Conservation (phyloP, 2,329 filamentous ascomycete species). For the Aspergillus awamori region DNA sequence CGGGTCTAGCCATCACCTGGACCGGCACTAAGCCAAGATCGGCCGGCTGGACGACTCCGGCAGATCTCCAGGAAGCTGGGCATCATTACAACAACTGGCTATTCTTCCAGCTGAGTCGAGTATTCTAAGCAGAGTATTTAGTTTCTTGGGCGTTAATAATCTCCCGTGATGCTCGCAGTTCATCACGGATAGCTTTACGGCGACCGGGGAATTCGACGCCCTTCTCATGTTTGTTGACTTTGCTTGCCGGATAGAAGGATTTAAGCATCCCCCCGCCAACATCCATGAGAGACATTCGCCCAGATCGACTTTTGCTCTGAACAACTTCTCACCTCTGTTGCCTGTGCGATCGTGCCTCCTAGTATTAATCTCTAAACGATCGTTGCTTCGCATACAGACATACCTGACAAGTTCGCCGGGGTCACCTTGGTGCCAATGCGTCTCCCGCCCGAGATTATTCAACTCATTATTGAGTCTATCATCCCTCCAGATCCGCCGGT, state of each 20-base stretch:
- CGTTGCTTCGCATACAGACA: background rate
- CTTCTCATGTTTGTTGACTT: background rate
- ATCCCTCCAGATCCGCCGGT: slow-evolving; percentile 13
- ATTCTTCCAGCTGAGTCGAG: background rate
- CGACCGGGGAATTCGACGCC: background rate
- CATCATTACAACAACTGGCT: background rate
- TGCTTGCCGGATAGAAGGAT: background rate
- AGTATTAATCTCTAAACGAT: background rate
- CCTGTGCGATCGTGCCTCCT: background rate
- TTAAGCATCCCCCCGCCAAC: background rate
- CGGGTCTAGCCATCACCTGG: background rate
- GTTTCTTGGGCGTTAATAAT: background rate
- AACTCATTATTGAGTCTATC: slow-evolving; percentile 18
- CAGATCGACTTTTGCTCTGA: background rate
- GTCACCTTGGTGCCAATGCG: background rate
- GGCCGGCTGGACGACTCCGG: background rate
- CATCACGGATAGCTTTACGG: background rate
- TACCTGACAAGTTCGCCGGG: background rate
- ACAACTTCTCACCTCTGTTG: background rate
- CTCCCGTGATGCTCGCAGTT: background rate
- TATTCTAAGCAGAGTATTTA: background rate
- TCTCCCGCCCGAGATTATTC: slow-evolving; percentile 15
- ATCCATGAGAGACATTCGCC: background rate
- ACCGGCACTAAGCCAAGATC: background rate
- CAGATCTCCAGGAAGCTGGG: background rate